phyloP scores from a whole-genome alignment of 2,329 filamentous ascomycete genomes.

The Calcarisporium arbuscula region DNA sequence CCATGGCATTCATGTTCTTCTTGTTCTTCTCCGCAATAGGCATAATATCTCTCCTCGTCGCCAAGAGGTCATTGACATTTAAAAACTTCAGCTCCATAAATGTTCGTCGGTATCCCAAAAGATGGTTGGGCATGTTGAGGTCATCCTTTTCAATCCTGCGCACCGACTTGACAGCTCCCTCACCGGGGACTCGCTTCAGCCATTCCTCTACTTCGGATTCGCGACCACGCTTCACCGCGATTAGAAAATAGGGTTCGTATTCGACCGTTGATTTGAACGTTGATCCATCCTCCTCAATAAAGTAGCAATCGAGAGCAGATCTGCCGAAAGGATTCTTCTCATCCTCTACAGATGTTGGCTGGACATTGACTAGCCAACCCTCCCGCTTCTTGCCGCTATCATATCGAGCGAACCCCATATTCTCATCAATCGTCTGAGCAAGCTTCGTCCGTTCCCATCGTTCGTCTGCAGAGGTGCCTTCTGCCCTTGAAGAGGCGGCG shows the following conservation, averaged over 20 bases:
- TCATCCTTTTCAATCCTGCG: slow-evolving; percentile 86
- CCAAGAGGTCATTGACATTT: slow-evolving; percentile 80
- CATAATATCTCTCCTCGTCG: slow-evolving; percentile 76
- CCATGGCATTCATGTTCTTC: slow-evolving; percentile 93
- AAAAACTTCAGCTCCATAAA: slow-evolving; percentile 83
- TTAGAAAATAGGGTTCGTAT: slow-evolving; percentile 93
- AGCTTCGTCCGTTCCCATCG: slow-evolving; percentile 80
- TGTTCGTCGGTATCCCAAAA: slow-evolving; percentile 81
- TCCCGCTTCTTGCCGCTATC: slow-evolving; percentile 76
- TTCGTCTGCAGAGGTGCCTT: slow-evolving; percentile 88
- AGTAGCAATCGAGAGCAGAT: slow-evolving; percentile 93
- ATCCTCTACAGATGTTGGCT: slow-evolving; percentile 82
- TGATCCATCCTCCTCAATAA: slow-evolving; percentile 80
- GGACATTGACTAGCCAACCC: slow-evolving; percentile 94
- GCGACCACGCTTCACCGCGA: slow-evolving; percentile 80
- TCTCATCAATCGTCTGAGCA: slow-evolving; percentile 86
- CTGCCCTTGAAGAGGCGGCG: slow-evolving; percentile 68
- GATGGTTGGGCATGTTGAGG: slow-evolving; percentile 87
- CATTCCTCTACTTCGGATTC: slow-evolving; percentile 96
- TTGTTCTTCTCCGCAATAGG: slow-evolving; percentile 95
- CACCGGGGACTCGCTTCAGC: slow-evolving; percentile 70
- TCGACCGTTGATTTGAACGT: slow-evolving; percentile 96
- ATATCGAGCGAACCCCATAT: slow-evolving; percentile 88
- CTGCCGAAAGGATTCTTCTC: slow-evolving; percentile 76
- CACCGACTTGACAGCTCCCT: slow-evolving; percentile 74